Base-by-base conservation (phyloP, 2,329 filamentous ascomycete genomes). In the Aspergillus chevalieri region DNA sequence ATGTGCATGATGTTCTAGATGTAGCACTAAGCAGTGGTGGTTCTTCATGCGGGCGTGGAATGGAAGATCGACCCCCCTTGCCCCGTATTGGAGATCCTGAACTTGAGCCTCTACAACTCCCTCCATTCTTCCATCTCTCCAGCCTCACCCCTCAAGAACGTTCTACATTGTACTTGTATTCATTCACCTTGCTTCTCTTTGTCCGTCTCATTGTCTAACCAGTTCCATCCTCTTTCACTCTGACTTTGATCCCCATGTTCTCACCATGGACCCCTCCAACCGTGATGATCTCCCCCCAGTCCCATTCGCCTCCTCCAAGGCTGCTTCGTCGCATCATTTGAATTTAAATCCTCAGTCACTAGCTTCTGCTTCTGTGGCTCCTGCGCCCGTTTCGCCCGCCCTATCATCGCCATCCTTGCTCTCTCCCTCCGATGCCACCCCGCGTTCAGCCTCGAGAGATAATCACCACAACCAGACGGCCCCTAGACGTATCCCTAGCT, bases 401-500 rank as follows among this genome's bases (percentile, higher is more conserved):
- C 39, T 53, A 8, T 56, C 57, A 34, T 54, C 61, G 6, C 45
- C 55, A 33, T 55, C 63, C 47, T 53, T 61, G 14, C 51, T 65
- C 44, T 62, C 61, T 47, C 60, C 62, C 14, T 50, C 52, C 28
- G 53, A 63, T 51, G 54, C 45, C 33, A 43, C 56, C 36, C 52
- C 60, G 53, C 58, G 57, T 54, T 48, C 57, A 22, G 43, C 41
- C 47, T 46, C 58, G 38, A 52, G 52, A 46, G 39, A 56, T 43
- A 52, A 57, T 44, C 51, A 44, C 15, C 36, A 52, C 33, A 48
- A 50, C 41, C 48, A 51, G n/a, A 48, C 58, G 34, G 47, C 55
- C 7, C 64, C 62, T 19, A 61, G 60, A 51, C 59, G 60, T 47
- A 66, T 64, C 15, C 62, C 67, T 34, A 71, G 69, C 48, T 60